Evolutionary conservation across 2,329 filamentous ascomycete species (phyloP).

Genomic region (Fusarium sp.): DNA sequence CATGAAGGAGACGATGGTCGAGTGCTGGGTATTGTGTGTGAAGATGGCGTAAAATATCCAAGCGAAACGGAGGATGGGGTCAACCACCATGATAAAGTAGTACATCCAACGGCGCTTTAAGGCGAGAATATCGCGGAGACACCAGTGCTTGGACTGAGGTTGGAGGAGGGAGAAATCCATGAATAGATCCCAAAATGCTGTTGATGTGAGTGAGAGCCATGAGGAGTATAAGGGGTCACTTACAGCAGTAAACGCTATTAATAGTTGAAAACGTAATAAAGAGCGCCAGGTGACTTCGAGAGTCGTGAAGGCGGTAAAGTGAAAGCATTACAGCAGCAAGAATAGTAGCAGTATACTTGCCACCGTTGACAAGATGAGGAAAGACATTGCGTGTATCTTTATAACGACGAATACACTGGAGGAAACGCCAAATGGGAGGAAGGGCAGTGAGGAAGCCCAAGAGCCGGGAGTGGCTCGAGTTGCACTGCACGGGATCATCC

Average conservation of each 20-base stretch:
- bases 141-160: conserved; percentile 69
- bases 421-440: conserved; percentile 86
- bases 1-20: conserved; percentile 79
- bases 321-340: conserved; percentile 79
- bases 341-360: conserved; percentile 89
- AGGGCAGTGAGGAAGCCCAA: conserved; percentile 85
- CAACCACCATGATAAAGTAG: conserved; percentile 81
- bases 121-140: conserved; percentile 79
- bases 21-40: conserved; percentile 80
- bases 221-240: conserved; percentile 45
- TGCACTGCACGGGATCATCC: conserved; percentile 77
- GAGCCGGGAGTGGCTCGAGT: conserved; percentile 81
- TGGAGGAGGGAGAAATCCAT: conserved; percentile 98
- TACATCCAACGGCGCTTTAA: conserved; percentile 84
- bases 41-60: conserved; percentile 96
- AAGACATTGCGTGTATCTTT: conserved; percentile 85
- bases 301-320: conserved; percentile 77
- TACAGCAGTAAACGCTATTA: conserved; percentile 83
- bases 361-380: conserved; percentile 90
- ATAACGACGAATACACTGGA: conserved; percentile 92
- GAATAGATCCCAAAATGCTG: conserved; percentile 87
- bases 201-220: not conserved
- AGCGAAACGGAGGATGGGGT: conserved; percentile 86
- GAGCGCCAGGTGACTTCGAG: conserved; percentile 64
- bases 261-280: conserved; percentile 84